Conservation (phyloP, 2,329 filamentous ascomycete species). For the Alternaria angustiovoidea region DNA sequence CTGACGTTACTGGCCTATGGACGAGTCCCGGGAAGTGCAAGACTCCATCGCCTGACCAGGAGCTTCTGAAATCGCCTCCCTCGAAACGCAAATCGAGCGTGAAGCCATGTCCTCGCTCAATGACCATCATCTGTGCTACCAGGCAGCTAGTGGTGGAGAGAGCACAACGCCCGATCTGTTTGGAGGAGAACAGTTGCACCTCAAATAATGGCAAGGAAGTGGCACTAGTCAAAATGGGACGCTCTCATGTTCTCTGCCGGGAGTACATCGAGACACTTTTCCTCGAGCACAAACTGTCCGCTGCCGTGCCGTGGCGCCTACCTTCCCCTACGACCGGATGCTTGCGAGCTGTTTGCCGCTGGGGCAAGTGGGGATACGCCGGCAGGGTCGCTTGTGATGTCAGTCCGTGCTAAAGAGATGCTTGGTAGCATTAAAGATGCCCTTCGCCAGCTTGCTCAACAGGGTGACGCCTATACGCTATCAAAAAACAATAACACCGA, state of each 20-base stretch:
- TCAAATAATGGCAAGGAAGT: conserved; percentile 7
- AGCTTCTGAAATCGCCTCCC: background rate
- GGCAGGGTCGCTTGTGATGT: conserved; percentile 15
- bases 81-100: background rate
- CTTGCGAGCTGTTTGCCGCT: conserved; percentile 21
- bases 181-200: conserved; percentile 21
- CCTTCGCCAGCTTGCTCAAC: conserved; percentile 13
- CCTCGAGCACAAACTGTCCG: no score
- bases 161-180: conserved; percentile 21
- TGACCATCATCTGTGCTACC: conserved; percentile 15
- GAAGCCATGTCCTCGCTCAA: conserved; percentile 19
- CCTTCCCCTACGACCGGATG: conserved; percentile 16
- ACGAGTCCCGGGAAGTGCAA: conserved; percentile 13
- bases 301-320: no score
- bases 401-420: conserved; percentile 28
- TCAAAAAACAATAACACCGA: background rate
- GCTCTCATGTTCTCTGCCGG: conserved; percentile 10
- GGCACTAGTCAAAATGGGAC: conserved; percentile 20
- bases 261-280: background rate
- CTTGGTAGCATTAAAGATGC: conserved; percentile 20
- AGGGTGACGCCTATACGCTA: conserved; percentile 19
- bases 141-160: conserved; percentile 9
- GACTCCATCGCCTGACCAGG: background rate
- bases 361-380: conserved; percentile 10
- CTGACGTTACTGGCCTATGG: conserved; percentile 15